Percentiles rank a stretch among this genome's conserved stretches.
phyloP scores from a whole-genome alignment of 2,329 filamentous ascomycete species.

The Nemania abortiva region DNA sequence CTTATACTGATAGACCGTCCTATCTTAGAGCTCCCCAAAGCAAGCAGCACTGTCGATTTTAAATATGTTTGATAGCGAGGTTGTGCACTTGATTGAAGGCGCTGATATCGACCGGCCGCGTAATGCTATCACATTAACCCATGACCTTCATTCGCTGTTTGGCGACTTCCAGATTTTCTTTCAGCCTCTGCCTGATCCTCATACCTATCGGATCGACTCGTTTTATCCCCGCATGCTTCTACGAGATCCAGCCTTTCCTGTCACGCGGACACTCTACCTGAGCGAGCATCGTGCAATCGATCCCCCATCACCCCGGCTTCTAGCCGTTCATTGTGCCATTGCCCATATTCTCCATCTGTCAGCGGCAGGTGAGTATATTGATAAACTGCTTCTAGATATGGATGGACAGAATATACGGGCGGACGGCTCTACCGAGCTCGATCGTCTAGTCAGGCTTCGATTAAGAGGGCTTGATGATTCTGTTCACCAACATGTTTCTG shows the following conservation, averaged over 20 bases:
- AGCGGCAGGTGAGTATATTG: slow-evolving; percentile 51
- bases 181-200: slow-evolving; percentile 40
- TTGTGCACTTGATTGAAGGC: slow-evolving; percentile 54
- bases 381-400: slow-evolving; percentile 48
- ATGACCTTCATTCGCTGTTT: slow-evolving; percentile 48
- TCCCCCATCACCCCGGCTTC: slow-evolving; percentile 50
- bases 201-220: too few relatives aligned
- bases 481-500: too few relatives aligned
- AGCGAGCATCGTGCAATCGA: slow-evolving; percentile 47
- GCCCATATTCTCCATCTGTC: slow-evolving; percentile 52
- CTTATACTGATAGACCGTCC: slow-evolving; percentile 17
- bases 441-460: slow-evolving; percentile 30
- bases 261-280: slow-evolving; percentile 49
- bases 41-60: slow-evolving; percentile 54
- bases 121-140: slow-evolving; percentile 56
- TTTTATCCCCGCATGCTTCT: slow-evolving; percentile 32
- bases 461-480: too few relatives aligned
- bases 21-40: slow-evolving; percentile 43
- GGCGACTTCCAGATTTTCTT: slow-evolving; percentile 51
- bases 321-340: slow-evolving; percentile 53
- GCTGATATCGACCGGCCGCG: slow-evolving; percentile 55
- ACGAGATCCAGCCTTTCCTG: slow-evolving; percentile 41
- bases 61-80: slow-evolving; percentile 57
- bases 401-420: slow-evolving; percentile 33
- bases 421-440: slow-evolving; percentile 39